Conservation (phyloP, 148 eudicot genomes). For the Chenopodium quinoa region DNA sequence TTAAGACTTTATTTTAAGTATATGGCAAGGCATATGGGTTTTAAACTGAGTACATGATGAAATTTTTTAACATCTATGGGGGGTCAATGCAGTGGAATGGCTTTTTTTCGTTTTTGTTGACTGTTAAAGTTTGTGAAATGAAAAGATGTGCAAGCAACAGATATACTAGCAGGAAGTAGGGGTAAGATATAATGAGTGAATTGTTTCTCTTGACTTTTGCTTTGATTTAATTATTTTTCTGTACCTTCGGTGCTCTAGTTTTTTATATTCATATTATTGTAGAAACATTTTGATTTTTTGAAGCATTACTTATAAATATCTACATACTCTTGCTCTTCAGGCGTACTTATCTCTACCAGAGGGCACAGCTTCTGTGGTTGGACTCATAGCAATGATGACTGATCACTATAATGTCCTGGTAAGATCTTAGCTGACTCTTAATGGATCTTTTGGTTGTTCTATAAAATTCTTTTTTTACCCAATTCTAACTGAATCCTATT, state of each 20-base stretch:
- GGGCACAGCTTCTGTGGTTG: constrained; percentile 44
- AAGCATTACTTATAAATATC: neutral
- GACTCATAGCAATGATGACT: constrained; percentile 51
- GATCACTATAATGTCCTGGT: constrained; percentile 50
- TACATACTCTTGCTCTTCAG: constrained; percentile 25
- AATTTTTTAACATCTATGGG: neutral
- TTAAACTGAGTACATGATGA: constrained; percentile 3
- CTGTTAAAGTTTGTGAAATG: constrained; percentile 4
- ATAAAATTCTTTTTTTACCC: neutral
- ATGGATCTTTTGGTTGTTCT: constrained; percentile 5
- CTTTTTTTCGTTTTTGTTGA: neutral
- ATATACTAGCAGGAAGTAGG: neutral
- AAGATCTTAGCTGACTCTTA: constrained; percentile 12
- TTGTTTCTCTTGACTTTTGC: neutral
- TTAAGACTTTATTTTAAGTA: neutral
- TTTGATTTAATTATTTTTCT: neutral
- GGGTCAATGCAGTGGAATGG: neutral
- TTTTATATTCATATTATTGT: neutral
- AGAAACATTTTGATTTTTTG: neutral
- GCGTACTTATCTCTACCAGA: constrained; percentile 50
- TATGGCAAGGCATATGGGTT: neutral
- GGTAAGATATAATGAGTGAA: neutral
- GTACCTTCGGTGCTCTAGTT: neutral
- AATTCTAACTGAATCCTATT: neutral
- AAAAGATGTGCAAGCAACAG: neutral